Evolutionary conservation across 2,329 filamentous ascomycete species (phyloP), one percentile per base, ranked within the genome.

Genomic region (Ceratocystis smalleyi): DNA sequence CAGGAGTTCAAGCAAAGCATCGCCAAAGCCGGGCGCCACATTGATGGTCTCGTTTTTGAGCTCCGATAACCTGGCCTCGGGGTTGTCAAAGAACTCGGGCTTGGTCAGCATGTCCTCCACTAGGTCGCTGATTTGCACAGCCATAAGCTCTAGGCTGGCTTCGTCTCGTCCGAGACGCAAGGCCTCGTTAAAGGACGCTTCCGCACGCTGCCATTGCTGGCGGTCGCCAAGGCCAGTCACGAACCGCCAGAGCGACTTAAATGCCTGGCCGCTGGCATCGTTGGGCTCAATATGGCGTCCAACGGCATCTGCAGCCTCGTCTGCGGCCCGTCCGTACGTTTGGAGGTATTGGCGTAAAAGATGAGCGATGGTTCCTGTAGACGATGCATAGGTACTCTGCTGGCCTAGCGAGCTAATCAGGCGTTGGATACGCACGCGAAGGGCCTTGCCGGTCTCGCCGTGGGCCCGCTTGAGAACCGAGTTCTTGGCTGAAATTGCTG

Each of bases 21-120:
- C 1, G 69, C 54, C 62, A 54, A 64, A 59, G 6, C 55, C 62
- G 1, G 62, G 79, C 1, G 84, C 82, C 1, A 90, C 78, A 67
- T 87, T 83, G 67, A 85, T 81, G 3, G 80, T 78, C 70, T 81
- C 79, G 10, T 75, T 73, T 35, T 81, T 77, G 5, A 86, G 68
- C 2, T 79, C 74, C 15, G 77, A 73, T 45, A 85, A 74, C 8
- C 79, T 78, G 60, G 79, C 73, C 27, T 87, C 83, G 0, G 84
- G 84, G 47, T 89, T 80, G 59, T 91, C 87, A 70, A 95, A 89
- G 74, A 96, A 96, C 3, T 85, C 81, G 0, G 92, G 91, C 67
- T 96, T 88, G 0, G 85, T 94, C 51, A 97, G 77, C 72, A 96
- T 85, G 67, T 87, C 85, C 70, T 95, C 87, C 3, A 96, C 74